phyloP scores from a whole-genome alignment of 495 filamentous ascomycete genomes.

The Penicillium pancosmium region DNA sequence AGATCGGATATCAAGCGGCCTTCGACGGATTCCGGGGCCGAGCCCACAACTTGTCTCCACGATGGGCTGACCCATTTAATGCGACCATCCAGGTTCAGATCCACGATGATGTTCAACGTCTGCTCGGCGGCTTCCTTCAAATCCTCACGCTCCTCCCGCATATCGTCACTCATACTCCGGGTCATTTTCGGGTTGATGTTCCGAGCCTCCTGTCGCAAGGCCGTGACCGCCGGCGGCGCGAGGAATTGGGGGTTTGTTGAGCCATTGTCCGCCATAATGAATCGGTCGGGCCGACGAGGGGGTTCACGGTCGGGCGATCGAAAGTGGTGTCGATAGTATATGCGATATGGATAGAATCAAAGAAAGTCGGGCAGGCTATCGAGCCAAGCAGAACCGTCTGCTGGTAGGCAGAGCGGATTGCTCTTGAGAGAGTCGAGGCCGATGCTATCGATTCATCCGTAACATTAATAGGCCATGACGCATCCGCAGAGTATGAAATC shows the following conservation, averaged over 20 bases:
- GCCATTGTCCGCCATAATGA: constrained; percentile 52
- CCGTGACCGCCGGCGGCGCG: constrained; percentile 54
- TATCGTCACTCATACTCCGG: constrained; percentile 65
- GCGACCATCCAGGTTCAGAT: constrained; percentile 83
- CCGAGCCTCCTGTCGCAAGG: constrained; percentile 56
- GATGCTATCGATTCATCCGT: constrained; percentile 51
- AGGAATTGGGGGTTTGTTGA: constrained; percentile 45
- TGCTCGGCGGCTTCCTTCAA: constrained; percentile 95
- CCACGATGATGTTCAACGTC: constrained; percentile 91
- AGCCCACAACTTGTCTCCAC: constrained; percentile 94
- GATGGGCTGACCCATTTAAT: constrained; percentile 96
- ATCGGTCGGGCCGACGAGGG: constrained; percentile 12
- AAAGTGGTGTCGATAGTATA: not conserved
- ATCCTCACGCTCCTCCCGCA: constrained; percentile 83
- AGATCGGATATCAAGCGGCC: constrained; percentile 80
- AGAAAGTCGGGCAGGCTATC: constrained; percentile 5
- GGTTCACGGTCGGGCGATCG: not conserved
- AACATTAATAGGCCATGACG: constrained; percentile 49
- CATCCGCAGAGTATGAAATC: constrained; percentile 11
- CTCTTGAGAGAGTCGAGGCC: constrained; percentile 39
- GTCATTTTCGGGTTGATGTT: constrained; percentile 53
- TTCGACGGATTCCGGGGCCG: constrained; percentile 68
- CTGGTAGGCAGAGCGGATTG: constrained; percentile 50
- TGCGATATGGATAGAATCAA: constrained; percentile 5
- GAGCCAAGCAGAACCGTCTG: constrained; percentile 49